Conservation (phyloP, 2,329 filamentous ascomycete species). For the Ceratocystis cacaofunesta region DNA sequence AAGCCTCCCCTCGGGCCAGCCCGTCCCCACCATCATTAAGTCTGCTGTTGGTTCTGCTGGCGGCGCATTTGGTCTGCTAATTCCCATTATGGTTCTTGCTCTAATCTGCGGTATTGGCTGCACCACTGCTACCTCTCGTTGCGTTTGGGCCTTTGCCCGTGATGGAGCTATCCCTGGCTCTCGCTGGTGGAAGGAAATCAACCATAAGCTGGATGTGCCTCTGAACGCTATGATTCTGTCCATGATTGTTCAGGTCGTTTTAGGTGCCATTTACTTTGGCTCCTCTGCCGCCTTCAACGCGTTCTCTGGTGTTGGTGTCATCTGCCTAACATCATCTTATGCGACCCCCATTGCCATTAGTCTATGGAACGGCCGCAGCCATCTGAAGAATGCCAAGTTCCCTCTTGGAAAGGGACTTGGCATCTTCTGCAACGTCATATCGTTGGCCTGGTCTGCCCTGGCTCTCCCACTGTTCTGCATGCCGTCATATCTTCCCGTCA, state of each 20-base stretch:
- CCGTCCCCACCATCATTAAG: conserved; percentile 49
- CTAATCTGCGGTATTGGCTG: conserved; percentile 54
- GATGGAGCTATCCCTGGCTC: conserved; percentile 55
- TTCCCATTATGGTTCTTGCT: conserved; percentile 51
- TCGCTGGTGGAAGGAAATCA: conserved; percentile 44
- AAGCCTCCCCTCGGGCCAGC: conserved; percentile 41
- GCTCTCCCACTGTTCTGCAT: conserved; percentile 63
- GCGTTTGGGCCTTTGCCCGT: conserved; percentile 54
- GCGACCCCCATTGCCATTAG: conserved; percentile 52
- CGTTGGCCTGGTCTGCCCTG: conserved; percentile 52
- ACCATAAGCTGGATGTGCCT: conserved; percentile 47
- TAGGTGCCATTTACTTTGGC: conserved; percentile 56
- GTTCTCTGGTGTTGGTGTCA: conserved; percentile 56
- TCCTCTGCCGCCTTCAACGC: conserved; percentile 56
- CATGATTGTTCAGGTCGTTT: conserved; percentile 47
- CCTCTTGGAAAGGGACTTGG: conserved; percentile 45
- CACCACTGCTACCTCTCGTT: conserved; percentile 53
- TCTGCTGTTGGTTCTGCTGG: conserved; percentile 44
- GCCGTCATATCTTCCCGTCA: conserved; percentile 49
- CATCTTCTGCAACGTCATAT: conserved; percentile 45
- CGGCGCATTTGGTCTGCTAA: conserved; percentile 45
- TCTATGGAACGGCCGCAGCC: conserved; percentile 43
- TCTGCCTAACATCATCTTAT: conserved; percentile 54
- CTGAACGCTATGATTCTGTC: conserved; percentile 59
- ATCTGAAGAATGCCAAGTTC: conserved; percentile 42